Evolutionary conservation across 495 filamentous ascomycete species (phyloP).

Genomic region (Tuber umbilicatum): DNA sequence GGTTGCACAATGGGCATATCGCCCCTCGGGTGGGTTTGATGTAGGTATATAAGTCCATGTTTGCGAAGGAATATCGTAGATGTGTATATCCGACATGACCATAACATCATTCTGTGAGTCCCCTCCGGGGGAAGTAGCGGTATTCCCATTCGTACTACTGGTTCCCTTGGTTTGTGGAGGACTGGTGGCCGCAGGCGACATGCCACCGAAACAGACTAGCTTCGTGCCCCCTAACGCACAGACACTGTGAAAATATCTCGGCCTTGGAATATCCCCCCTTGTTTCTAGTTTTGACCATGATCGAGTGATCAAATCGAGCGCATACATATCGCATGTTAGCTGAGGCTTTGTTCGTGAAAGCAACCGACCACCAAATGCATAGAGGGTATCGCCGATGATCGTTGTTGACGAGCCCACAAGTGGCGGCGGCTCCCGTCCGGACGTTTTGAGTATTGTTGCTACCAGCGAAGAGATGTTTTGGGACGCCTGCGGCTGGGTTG

Average conservation of each 20-base stretch:
- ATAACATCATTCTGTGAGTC: constrained; percentile 81
- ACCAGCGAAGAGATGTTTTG: constrained; percentile 42
- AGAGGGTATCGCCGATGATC: constrained; percentile 85
- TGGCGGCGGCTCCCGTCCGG: constrained; percentile 81
- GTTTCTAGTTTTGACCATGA: constrained; percentile 90
- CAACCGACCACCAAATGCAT: constrained; percentile 88
- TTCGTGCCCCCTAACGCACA: constrained; percentile 91
- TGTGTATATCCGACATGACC: constrained; percentile 97
- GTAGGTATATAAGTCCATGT: constrained; percentile 81
- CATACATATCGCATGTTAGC: constrained; percentile 82
- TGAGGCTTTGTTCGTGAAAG: constrained; percentile 71
- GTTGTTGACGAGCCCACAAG: constrained; percentile 94
- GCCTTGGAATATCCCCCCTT: constrained; percentile 74
- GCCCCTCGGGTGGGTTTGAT: constrained; percentile 74
- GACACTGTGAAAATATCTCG: constrained; percentile 93
- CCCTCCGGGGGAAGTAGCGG: constrained; percentile 43
- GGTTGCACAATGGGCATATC: constrained; percentile 94
- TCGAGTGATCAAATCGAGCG: constrained; percentile 79
- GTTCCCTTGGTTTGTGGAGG: constrained; percentile 38
- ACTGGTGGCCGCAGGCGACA: constrained; percentile 63
- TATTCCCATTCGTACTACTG: constrained; percentile 30
- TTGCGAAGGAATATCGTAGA: constrained; percentile 79
- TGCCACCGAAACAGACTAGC: constrained; percentile 94
- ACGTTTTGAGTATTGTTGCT: constrained; percentile 54
- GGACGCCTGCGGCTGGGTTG: constrained; percentile 28